phyloP scores from a whole-genome alignment of 2,329 filamentous ascomycete genomes.

The Aspergillus fischeri region DNA sequence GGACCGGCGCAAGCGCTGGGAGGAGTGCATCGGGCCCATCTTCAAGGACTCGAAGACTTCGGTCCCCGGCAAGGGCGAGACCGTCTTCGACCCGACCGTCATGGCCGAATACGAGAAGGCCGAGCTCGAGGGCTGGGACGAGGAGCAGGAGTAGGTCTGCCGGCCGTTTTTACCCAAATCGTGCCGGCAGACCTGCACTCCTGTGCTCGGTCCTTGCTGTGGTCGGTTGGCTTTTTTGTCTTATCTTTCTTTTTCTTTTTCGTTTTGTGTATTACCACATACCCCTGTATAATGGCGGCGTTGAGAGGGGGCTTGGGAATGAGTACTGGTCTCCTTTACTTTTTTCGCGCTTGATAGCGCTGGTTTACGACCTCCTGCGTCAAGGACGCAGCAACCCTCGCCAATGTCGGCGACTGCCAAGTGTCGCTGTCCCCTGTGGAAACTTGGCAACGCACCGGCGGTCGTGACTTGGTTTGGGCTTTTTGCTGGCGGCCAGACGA shows the following conservation, averaged over 20 bases:
- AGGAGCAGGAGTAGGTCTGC: constrained; percentile 60
- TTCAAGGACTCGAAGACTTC: constrained; percentile 78
- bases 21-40: constrained; percentile 82
- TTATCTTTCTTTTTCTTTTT: constrained; percentile 1
- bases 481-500: background rate
- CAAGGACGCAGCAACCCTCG: background rate
- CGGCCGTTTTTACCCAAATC: background rate
- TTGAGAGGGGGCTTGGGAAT: background rate
- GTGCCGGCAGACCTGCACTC: background rate
- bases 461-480: background rate
- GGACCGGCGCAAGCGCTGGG: constrained; percentile 87
- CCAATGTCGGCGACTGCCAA: background rate
- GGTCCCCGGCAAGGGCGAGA: constrained; percentile 65
- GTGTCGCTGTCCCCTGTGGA: background rate
- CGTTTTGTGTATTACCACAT: constrained; percentile 1
- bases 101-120: constrained; percentile 71
- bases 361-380: background rate
- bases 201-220: constrained; percentile 6
- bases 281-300: background rate
- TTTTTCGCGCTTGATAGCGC: background rate
- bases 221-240: constrained; percentile 2
- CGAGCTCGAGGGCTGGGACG: constrained; percentile 78
- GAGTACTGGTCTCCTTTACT: background rate
- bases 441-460: background rate
- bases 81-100: constrained; percentile 68